Evolutionary conservation across 176 grass and related monocot genomes (phyloP), one percentile per base, ranked within the genome.

Genomic region (Urochloa ruziziensis): DNA sequence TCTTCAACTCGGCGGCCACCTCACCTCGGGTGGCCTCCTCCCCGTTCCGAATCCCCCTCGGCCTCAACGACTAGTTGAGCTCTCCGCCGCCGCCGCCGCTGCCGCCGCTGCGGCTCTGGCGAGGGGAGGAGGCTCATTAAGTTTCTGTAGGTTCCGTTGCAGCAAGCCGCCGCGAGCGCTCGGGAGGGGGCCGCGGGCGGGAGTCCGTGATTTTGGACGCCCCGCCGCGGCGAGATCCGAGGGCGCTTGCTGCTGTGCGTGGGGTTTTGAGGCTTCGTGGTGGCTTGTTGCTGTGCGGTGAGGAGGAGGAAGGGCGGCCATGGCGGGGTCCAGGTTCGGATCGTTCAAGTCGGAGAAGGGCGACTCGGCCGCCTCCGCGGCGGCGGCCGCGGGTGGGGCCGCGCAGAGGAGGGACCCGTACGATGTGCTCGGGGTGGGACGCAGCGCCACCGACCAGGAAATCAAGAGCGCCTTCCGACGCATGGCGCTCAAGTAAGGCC

Each of bases 381-480:
- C 62, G 12, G 67, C 67, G 24, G 90, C 21, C 5, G 40, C 54
- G 63, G 80, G 21, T 11, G 78, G 87, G 74, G 32, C 82, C 56
- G 58, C 87, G 73, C 93, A 91, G 77, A 89, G 93, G 58, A 89
- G 86, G 81, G 97, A 99, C 81, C 97, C 91, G 35, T 99, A 99
- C 63, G 97, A 99, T 72, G 97, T 96, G 60, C 97, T 99, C 74
- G 91, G 93, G 12, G 89, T 99, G 62, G 81, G 67, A 23, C 93
- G 89, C 49, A 79, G 81, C 88, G 97, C 97, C 75, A 92, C 96
- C 28, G 96, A 99, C 73, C 93, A 96, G 89, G 89, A 99, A 73
- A 96, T 99, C 81, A 99, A 99, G 83, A 94, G 89, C 58, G 96
- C 91, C 19, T 99, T 96, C 82, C 93, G 96, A 33, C 91, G 86